These are phyloP conservation scores for Lantana camara DNA, from an alignment of 257 asterid species.

Conservation along the genomic window DNA sequence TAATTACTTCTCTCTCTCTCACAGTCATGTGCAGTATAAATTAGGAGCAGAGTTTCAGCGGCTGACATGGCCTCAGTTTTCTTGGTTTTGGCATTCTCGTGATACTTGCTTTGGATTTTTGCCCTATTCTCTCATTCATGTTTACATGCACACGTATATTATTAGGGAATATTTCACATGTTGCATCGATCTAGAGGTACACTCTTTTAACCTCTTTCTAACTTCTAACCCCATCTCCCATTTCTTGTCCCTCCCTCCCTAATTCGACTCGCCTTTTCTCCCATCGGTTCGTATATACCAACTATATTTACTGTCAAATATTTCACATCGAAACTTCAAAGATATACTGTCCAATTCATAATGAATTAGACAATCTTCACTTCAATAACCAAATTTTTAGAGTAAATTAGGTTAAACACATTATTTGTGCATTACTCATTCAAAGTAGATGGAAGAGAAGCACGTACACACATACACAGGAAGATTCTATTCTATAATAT, in stretches of 20 bases:
- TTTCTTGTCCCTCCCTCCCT: slow-evolving; percentile 34
- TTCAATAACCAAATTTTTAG: too few relatives aligned
- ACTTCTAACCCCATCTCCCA: not conserved
- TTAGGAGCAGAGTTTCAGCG: slow-evolving; percentile 63
- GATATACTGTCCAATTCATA: too few relatives aligned
- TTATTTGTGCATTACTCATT: too few relatives aligned
- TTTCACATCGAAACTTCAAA: too few relatives aligned
- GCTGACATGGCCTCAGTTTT: slow-evolving; percentile 67
- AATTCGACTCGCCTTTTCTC: slow-evolving; percentile 26
- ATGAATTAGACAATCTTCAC: too few relatives aligned
- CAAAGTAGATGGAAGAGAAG: slow-evolving; percentile 16
- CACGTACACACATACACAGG: slow-evolving; percentile 29
- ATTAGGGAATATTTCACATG: slow-evolving; percentile 46
- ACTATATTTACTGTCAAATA: too few relatives aligned
- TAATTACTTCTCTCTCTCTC: not conserved
- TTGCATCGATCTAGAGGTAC: slow-evolving; percentile 60
- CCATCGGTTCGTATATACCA: not conserved
- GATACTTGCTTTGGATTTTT: slow-evolving; percentile 65
- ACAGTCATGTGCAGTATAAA: too few relatives aligned
- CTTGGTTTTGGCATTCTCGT: slow-evolving; percentile 59
- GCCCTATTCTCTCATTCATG: slow-evolving; percentile 18
- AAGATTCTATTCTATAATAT: slow-evolving; percentile 70
- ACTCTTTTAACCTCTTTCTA: not conserved
- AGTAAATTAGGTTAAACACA: too few relatives aligned
- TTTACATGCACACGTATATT: slow-evolving; percentile 8